Evolutionary conservation across 768 basidiomycete species (phyloP).

Genomic region (Russula abietina): DNA sequence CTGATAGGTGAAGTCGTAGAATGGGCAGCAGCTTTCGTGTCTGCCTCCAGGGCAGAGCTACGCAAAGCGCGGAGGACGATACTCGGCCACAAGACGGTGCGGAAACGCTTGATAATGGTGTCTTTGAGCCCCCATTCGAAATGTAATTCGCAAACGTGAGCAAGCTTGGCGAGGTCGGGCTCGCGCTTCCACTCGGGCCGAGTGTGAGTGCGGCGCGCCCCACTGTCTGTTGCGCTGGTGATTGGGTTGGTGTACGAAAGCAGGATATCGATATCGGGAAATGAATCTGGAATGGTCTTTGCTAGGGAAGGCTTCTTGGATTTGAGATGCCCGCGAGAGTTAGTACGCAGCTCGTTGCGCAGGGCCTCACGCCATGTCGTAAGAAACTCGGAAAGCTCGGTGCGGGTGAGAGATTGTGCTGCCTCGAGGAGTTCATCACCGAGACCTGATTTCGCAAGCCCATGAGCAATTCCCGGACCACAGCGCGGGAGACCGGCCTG

Average conservation of each 20-base stretch:
- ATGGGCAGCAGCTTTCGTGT: constrained; percentile 32
- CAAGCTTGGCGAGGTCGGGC: constrained; percentile 65
- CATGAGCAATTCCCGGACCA: constrained; percentile 66
- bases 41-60: constrained; percentile 43
- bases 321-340: constrained; percentile 56
- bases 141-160: constrained; percentile 74
- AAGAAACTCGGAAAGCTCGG: constrained; percentile 47
- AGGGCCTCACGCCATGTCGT: constrained; percentile 57
- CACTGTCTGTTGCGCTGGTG: constrained; percentile 52
- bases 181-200: constrained; percentile 43
- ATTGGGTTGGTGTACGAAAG: constrained; percentile 74
- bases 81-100: constrained; percentile 76
- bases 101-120: constrained; percentile 75
- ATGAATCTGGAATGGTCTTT: constrained; percentile 53
- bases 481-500: constrained; percentile 62
- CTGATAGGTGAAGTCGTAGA: constrained; percentile 19
- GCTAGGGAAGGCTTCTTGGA: constrained; percentile 62
- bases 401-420: constrained; percentile 41
- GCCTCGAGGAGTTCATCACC: constrained; percentile 64
- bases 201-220: constrained; percentile 37
- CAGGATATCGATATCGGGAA: constrained; percentile 70
- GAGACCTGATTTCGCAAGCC: constrained; percentile 75
- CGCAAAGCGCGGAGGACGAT: constrained; percentile 65
- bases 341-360: constrained; percentile 58
- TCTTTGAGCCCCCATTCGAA: constrained; percentile 92